A percentile compares a stretch with the other conserved stretches of the same genome.
Conservation (phyloP, 148 eudicot species). For the Linanthus parryae region DNA sequence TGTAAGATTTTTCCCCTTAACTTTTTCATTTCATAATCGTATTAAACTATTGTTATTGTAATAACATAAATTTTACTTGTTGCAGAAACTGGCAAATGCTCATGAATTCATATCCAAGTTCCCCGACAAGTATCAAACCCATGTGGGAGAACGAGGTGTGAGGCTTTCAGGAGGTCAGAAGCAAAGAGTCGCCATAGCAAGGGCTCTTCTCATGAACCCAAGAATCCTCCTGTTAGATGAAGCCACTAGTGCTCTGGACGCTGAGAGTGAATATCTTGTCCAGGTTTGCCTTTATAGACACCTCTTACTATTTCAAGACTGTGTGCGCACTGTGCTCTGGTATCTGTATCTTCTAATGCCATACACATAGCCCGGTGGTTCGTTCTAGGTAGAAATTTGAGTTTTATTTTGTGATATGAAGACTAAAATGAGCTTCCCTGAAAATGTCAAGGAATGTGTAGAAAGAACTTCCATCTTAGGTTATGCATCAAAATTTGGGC, state of each 20-base stretch:
- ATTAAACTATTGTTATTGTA: neutral
- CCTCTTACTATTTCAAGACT: neutral
- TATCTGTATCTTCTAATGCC: neutral
- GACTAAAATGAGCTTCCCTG: too few species aligned
- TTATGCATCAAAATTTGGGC: too few species aligned
- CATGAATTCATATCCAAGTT: conserved; percentile 78
- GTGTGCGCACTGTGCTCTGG: neutral
- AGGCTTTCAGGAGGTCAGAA: conserved; percentile 95
- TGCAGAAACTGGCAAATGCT: conserved; percentile 98
- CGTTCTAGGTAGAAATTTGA: too few species aligned
- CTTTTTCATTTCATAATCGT: neutral
- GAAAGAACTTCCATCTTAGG: too few species aligned
- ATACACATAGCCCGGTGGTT: neutral
- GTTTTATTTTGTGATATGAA: too few species aligned
- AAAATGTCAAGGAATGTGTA: too few species aligned
- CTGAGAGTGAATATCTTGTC: conserved; percentile 90
- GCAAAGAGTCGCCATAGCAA: conserved; percentile 85
- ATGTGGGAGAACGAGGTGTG: conserved; percentile 89
- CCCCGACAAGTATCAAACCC: conserved; percentile 77
- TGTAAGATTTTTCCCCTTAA: conserved; percentile 36
- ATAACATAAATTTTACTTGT: neutral
- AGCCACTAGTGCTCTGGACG: conserved; percentile 93
- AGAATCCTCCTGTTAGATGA: conserved; percentile 79
- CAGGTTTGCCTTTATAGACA: conserved; percentile 34
- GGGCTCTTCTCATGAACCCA: conserved; percentile 82